phyloP scores from a whole-genome alignment of 176 grass and related monocot species.

The Phoenix dactylifera region DNA sequence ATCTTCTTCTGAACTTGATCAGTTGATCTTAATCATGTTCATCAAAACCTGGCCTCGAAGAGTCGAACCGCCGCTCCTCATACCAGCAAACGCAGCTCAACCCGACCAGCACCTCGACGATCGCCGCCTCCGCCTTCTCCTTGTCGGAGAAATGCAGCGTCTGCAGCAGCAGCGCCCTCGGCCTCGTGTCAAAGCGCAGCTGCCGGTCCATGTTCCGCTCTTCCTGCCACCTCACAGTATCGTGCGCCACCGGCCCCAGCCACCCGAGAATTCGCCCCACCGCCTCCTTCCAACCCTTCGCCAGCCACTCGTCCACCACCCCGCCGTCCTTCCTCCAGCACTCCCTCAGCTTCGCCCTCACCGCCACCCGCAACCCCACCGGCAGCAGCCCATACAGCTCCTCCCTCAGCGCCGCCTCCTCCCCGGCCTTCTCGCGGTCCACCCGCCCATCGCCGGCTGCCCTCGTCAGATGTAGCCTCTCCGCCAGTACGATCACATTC shows the following conservation, averaged over 20 bases:
- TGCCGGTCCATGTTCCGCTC: conserved; percentile 65
- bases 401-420: conserved; percentile 44
- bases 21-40: too few relatives aligned
- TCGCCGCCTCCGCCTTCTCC: conserved; percentile 52
- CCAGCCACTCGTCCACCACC: conserved; percentile 27
- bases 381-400: conserved; percentile 76
- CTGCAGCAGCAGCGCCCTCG: conserved; percentile 53
- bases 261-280: conserved; percentile 39
- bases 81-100: conserved; percentile 73
- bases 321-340: conserved; percentile 27
- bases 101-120: conserved; percentile 64
- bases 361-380: conserved; percentile 32
- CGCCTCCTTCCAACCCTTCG: conserved; percentile 31
- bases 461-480: conserved; percentile 28
- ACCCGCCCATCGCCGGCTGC: conserved; percentile 2
- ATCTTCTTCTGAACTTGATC: too few relatives aligned
- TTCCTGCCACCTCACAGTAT: conserved; percentile 64
- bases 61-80: conserved; percentile 26
- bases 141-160: conserved; percentile 76
- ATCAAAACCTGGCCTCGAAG: neutral
- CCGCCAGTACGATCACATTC: conserved; percentile 45
- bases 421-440: conserved; percentile 12
- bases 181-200: conserved; percentile 45
- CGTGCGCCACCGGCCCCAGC: conserved; percentile 59
- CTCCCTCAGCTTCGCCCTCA: conserved; percentile 53